Conservation (phyloP, 164 flowering plant species). For the Cinnamomum chago region DNA sequence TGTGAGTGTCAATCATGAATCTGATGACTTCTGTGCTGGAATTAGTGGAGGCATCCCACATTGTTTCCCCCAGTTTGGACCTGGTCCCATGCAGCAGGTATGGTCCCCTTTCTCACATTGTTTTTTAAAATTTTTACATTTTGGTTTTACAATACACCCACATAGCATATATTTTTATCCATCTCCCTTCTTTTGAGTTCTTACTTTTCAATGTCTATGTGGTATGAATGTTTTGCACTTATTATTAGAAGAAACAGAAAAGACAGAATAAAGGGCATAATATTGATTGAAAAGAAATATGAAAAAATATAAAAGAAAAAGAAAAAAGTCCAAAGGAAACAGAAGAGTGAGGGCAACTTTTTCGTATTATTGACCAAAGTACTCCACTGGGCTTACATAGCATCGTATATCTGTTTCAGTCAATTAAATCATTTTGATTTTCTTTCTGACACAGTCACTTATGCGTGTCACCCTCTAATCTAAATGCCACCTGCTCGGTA, state of each 20-base stretch:
- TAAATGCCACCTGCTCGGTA: no score
- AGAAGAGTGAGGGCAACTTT: no score
- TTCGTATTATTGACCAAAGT: no score
- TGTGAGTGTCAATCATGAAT: neutral
- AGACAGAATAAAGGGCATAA: no score
- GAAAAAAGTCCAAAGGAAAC: no score
- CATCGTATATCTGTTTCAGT: neutral
- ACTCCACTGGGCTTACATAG: no score
- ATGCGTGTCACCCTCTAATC: no score
- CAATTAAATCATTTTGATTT: neutral
- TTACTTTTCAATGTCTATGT: no score
- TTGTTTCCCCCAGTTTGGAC: constrained; percentile 99
- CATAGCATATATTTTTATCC: no score
- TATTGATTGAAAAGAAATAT: no score
- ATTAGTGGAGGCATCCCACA: constrained; percentile 93
- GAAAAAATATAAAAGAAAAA: no score
- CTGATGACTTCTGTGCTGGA: constrained; percentile 5
- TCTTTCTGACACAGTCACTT: neutral
- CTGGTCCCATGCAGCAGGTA: constrained; percentile 93
- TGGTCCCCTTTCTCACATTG: neutral
- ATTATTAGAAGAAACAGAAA: no score
- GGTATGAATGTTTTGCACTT: neutral
- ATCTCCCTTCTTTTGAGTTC: neutral
- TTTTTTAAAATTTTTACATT: neutral
- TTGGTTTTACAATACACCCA: neutral